phyloP scores from a whole-genome alignment of 192 early-diverging fungal genomes.

The Gonapodya sp. region DNA sequence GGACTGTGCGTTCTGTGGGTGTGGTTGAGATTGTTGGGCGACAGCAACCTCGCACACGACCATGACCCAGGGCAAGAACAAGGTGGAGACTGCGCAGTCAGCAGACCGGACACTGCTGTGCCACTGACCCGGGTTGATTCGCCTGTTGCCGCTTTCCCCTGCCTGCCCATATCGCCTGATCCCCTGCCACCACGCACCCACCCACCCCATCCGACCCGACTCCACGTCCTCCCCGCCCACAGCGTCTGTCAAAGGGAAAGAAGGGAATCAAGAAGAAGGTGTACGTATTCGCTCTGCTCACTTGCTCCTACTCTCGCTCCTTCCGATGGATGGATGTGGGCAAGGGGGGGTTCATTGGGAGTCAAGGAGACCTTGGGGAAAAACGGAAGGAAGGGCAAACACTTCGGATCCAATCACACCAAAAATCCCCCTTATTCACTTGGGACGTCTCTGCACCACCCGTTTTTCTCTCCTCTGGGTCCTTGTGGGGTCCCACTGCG shows the following conservation, averaged over 20 bases:
- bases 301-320: slow-evolving; percentile 10
- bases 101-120: neutral
- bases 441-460: neutral
- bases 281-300: slow-evolving; percentile 44
- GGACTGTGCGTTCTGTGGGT: neutral
- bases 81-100: neutral
- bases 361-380: too few species aligned
- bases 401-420: too few species aligned
- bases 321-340: neutral
- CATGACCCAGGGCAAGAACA: neutral
- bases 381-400: too few species aligned
- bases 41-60: neutral
- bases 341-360: neutral
- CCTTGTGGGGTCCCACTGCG: neutral
- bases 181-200: neutral
- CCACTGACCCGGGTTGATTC: neutral
- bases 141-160: neutral
- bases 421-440: too few species aligned
- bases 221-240: neutral
- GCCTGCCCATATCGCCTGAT: neutral
- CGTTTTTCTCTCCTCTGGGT: slow-evolving; percentile 8
- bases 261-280: slow-evolving; percentile 99
- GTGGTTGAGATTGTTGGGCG: too few species aligned
- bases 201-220: neutral
- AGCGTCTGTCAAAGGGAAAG: slow-evolving; percentile 96